Evolutionary conservation across 495 filamentous ascomycete species (phyloP).

Genomic region (Viridothelium virens): DNA sequence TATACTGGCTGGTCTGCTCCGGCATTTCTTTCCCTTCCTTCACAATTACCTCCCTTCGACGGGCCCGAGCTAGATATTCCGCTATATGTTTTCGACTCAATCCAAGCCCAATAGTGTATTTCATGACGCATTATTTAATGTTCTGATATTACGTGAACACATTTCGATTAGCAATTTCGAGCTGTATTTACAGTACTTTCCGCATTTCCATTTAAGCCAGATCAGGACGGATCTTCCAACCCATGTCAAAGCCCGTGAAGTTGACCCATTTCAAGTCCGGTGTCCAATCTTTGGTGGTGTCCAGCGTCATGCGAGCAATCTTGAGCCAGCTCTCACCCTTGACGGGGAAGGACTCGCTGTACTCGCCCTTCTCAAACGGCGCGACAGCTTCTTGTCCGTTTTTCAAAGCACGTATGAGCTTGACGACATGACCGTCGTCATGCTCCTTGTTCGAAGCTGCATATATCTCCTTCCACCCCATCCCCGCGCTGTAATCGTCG

Average conservation of each 20-base stretch:
- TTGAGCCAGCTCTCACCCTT: slow-evolving; percentile 33
- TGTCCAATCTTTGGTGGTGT: slow-evolving; percentile 6
- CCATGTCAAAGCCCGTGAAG: too few relatives aligned
- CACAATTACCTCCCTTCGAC: slow-evolving; percentile 31
- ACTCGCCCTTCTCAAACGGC: slow-evolving; percentile 22
- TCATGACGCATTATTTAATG: too few relatives aligned
- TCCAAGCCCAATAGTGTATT: too few relatives aligned
- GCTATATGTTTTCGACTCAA: too few relatives aligned
- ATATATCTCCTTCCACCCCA: slow-evolving; percentile 32
- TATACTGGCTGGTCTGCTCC: slow-evolving; percentile 26
- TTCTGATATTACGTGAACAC: too few relatives aligned
- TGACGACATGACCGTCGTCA: slow-evolving; percentile 38
- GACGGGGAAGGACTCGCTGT: slow-evolving; percentile 21
- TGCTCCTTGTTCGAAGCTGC: slow-evolving; percentile 24
- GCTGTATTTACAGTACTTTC: too few relatives aligned
- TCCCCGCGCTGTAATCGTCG: slow-evolving; percentile 8
- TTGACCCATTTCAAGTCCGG: too few relatives aligned
- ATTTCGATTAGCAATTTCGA: too few relatives aligned
- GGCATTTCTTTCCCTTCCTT: slow-evolving; percentile 34
- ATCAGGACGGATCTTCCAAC: too few relatives aligned
- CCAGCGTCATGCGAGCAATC: slow-evolving; percentile 32
- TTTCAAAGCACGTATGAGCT: slow-evolving; percentile 34
- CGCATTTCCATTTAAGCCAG: too few relatives aligned
- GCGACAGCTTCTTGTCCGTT: slow-evolving; percentile 28
- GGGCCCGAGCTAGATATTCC: neutral